Conservation (phyloP, 768 basidiomycete species). For the Crassisporium funariophilum region DNA sequence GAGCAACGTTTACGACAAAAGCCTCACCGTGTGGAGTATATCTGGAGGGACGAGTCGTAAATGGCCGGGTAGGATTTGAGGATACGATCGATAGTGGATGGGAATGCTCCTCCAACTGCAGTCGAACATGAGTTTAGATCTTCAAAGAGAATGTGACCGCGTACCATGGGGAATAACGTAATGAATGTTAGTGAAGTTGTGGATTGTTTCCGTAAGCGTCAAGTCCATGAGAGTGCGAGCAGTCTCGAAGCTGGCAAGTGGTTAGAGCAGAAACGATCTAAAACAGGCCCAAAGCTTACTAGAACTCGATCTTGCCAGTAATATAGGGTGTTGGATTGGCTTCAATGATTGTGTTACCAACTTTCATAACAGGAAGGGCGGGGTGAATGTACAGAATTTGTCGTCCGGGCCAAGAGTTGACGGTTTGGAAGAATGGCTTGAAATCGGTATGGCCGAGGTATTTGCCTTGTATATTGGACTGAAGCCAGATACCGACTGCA, state of each 20-base stretch:
- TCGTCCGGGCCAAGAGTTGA: conserved; percentile 27
- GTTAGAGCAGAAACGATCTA: neutral
- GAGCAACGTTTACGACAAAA: neutral
- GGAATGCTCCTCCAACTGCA: conserved; percentile 37
- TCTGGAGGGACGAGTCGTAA: conserved; percentile 33
- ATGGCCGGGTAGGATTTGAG: conserved; percentile 32
- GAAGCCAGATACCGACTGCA: conserved; percentile 34
- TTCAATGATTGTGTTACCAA: conserved; percentile 27
- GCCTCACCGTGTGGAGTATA: conserved; percentile 31
- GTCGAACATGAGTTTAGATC: neutral
- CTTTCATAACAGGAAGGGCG: conserved; percentile 29
- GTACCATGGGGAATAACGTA: conserved; percentile 38
- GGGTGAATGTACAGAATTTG: conserved; percentile 37
- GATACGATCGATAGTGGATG: conserved; percentile 35
- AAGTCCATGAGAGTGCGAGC: conserved; percentile 29
- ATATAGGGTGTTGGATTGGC: conserved; percentile 37
- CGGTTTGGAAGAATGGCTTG: conserved; percentile 33
- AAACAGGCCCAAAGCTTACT: conserved; percentile 19
- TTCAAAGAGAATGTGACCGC: neutral
- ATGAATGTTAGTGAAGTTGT: conserved; percentile 33
- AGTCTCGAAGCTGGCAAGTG: neutral
- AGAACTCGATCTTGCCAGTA: conserved; percentile 37
- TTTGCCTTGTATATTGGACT: conserved; percentile 34
- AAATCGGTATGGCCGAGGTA: conserved; percentile 34
- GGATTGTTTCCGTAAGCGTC: no score